Evolutionary conservation across 225 moss, liverwort and hornwort genomes (phyloP), one percentile per base, ranked within the genome.

Genomic region (Polytrichum commune): DNA sequence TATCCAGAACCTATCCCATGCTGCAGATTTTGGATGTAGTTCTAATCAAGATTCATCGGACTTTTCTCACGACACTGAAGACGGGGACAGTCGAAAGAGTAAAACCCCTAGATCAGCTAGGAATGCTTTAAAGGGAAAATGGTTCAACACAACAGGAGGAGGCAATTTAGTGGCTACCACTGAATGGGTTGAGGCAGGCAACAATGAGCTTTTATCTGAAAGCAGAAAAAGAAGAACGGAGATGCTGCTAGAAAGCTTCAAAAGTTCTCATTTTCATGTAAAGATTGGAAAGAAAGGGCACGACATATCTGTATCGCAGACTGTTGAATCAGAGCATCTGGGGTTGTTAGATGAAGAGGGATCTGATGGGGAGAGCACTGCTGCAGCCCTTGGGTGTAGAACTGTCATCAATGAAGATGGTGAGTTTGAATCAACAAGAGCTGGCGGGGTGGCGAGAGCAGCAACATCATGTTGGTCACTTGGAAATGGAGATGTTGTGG

Each of bases 401-500:
- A 90, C 98, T 79, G 93, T 88, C 32, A 70, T 80, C 35, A 89
- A 86, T 65, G 98, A 98, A 79, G 81, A 82, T 80, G 90, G 92
- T 18, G 80, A 75, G 79, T 98, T 93, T 71, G 90, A 93, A 74
- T 93, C 93, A 63, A 68, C 87, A 55, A 80, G 84, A 71, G 93
- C 93, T 61, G 98, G 98, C 66, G 98, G 98, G 72, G 65, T 95
- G 75, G 98, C 95, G 27, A 90, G 98, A 68, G 80, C 85, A 78
- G 90, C 90, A 66, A 87, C 87, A 69, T 87, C 89, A 60, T 95
- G 98, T 82, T 85, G 90, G 72, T 78, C 91, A 46, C 91, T 98
- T 55, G 72, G 75, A 32, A 95, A 98, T 79, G 98, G 98, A 81
- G 95, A 95, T 76, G 83, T 95, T 84, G 90, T 84, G 93, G 98